Evolutionary conservation across 768 basidiomycete genomes (phyloP).

Genomic region (Lactarius sp.): DNA sequence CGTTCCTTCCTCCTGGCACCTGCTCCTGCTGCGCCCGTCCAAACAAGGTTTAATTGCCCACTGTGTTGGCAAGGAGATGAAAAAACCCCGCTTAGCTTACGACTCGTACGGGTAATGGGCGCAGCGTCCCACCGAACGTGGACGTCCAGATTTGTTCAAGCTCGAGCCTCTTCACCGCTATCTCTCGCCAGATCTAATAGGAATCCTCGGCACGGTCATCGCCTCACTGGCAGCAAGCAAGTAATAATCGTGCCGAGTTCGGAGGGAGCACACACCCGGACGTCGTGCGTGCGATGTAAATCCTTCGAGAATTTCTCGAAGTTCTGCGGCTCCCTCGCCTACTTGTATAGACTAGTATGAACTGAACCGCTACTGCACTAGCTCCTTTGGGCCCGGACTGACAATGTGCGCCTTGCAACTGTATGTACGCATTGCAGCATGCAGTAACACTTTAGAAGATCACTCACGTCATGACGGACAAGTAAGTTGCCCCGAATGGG

Average conservation of each 20-base stretch:
- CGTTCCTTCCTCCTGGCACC: neutral
- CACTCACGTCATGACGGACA: neutral
- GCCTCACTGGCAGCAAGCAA: no score
- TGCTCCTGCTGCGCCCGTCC: slow-evolving; percentile 1
- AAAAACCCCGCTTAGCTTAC: neutral
- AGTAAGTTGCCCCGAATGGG: neutral
- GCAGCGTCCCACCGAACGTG: no score
- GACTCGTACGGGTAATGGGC: neutral
- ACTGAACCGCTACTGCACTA: neutral
- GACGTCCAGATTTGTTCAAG: neutral
- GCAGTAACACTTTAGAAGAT: neutral
- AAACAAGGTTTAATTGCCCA: slow-evolving; percentile 19
- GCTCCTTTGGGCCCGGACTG: neutral
- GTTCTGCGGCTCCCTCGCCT: neutral
- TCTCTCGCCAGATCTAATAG: neutral
- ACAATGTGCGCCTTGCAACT: neutral
- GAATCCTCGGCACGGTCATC: no score
- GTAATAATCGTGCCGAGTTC: neutral
- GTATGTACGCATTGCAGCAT: neutral
- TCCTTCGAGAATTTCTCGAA: slow-evolving; percentile 13
- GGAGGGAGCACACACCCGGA: neutral
- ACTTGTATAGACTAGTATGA: neutral
- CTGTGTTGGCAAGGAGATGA: slow-evolving; percentile 21
- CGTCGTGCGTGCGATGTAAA: no score
- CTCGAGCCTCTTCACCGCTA: neutral